A percentile compares a stretch with the other conserved stretches of the same genome.
Conservation (phyloP, 805 yeast genomes). For the Candida schatavii region DNA sequence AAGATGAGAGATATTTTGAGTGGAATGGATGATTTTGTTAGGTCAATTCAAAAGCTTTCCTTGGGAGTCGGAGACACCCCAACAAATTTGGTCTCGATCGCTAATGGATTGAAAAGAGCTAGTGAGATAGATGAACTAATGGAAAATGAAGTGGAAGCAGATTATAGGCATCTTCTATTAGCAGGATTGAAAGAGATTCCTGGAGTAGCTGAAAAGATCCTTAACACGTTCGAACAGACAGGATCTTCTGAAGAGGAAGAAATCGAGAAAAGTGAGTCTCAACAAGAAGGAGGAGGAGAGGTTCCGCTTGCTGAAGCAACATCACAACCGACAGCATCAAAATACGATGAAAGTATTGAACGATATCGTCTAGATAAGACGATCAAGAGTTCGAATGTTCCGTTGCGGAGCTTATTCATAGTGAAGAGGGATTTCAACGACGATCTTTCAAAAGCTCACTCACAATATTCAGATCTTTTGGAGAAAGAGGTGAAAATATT, state of each 20-base stretch:
- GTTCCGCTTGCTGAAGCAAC: not conserved
- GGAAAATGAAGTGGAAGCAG: conserved; percentile 9
- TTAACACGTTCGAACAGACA: conserved; percentile 23
- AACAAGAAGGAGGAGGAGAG: not conserved
- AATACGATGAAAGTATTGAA: conserved; percentile 2
- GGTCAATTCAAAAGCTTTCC: conserved; percentile 54
- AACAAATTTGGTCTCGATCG: conserved; percentile 26
- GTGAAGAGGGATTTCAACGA: conserved; percentile 34
- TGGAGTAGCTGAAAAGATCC: conserved; percentile 41
- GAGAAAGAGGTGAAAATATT: conserved; percentile 24
- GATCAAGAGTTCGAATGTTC: conserved; percentile 10
- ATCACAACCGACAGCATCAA: not conserved
- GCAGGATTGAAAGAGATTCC: conserved; percentile 35
- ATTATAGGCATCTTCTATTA: conserved; percentile 17
- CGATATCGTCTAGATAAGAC: not conserved
- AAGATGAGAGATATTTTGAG: conserved; percentile 35
- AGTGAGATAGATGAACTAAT: conserved; percentile 18
- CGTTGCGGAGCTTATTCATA: conserved; percentile 15
- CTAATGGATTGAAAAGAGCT: conserved; percentile 29
- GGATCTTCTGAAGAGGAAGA: conserved; percentile 35
- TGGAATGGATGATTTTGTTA: conserved; percentile 53
- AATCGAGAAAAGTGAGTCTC: not conserved
- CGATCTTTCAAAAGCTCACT: conserved; percentile 32
- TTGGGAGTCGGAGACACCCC: conserved; percentile 34
- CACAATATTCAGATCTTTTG: conserved; percentile 22